Conservation (phyloP, 2,329 filamentous ascomycete species). For the Ophiostoma perfectum region DNA sequence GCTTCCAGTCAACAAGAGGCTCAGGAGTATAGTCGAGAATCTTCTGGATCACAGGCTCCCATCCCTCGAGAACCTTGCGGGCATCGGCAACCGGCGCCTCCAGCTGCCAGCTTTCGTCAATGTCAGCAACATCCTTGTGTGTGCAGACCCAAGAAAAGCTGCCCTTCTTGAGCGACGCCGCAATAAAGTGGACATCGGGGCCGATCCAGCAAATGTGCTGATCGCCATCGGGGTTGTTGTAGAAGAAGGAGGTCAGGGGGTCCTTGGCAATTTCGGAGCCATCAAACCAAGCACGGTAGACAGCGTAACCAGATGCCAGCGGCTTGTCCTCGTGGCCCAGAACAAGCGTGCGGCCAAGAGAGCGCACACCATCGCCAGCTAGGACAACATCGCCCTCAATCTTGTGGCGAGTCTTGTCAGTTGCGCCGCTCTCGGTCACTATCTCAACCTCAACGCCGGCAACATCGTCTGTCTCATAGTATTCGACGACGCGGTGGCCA, state of each 20-base stretch:
- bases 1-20: slow-evolving; percentile 37
- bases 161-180: slow-evolving; percentile 45
- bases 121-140: slow-evolving; percentile 43
- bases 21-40: slow-evolving; percentile 41
- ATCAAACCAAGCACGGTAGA: slow-evolving; percentile 45
- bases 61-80: slow-evolving; percentile 39
- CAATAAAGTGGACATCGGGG: slow-evolving; percentile 48
- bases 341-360: slow-evolving; percentile 42
- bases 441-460: slow-evolving; percentile 45
- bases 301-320: slow-evolving; percentile 41
- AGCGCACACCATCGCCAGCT: slow-evolving; percentile 47
- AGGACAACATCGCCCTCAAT: slow-evolving; percentile 42
- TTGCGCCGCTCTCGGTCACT: neutral
- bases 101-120: slow-evolving; percentile 43
- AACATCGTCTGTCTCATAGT: slow-evolving; percentile 45
- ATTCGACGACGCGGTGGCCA: slow-evolving; percentile 43
- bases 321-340: slow-evolving; percentile 42
- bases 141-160: slow-evolving; percentile 53
- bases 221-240: slow-evolving; percentile 38
- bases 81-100: slow-evolving; percentile 39
- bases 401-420: neutral
- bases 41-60: slow-evolving; percentile 43
- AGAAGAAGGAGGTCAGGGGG: slow-evolving; percentile 27
- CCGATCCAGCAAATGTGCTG: slow-evolving; percentile 50
- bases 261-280: slow-evolving; percentile 23